These are phyloP conservation scores for Amoeboradix gromovi DNA, from an alignment of 371 early-diverging fungal species.

Conservation along the genomic window DNA sequence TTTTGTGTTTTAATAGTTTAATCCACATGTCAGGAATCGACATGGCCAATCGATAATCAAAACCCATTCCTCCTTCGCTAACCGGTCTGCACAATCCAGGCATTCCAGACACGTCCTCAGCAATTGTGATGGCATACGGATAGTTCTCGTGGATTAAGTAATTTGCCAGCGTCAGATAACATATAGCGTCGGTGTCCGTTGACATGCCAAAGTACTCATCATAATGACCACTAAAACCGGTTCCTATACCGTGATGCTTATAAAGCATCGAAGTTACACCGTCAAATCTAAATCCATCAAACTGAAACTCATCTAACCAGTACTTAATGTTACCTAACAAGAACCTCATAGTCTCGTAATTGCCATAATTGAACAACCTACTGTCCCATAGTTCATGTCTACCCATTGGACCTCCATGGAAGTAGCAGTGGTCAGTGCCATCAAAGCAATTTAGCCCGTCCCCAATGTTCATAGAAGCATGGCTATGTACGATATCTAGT, in stretches of 20 bases:
- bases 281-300: conserved; percentile 93
- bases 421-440: conserved; percentile 71
- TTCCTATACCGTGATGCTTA: conserved; percentile 69
- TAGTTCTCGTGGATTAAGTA: conserved; percentile 44
- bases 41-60: conserved; percentile 86
- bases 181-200: conserved; percentile 55
- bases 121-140: conserved; percentile 50
- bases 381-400: conserved; percentile 74
- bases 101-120: conserved; percentile 94
- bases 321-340: conserved; percentile 67
- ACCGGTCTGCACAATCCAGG: conserved; percentile 74
- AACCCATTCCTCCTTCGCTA: conserved; percentile 70
- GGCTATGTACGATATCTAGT: conserved; percentile 88
- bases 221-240: conserved; percentile 70
- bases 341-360: conserved; percentile 63
- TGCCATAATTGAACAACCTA: conserved; percentile 60
- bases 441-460: conserved; percentile 85
- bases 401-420: conserved; percentile 60
- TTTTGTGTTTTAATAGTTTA: conserved; percentile 56
- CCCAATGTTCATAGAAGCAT: conserved; percentile 66
- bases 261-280: conserved; percentile 89
- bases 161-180: conserved; percentile 68
- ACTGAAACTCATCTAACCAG: conserved; percentile 56
- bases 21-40: conserved; percentile 97
- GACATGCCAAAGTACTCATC: conserved; percentile 61